Base-by-base conservation (phyloP, 805 yeast genomes). In the Wickerhamiella nectarea region DNA sequence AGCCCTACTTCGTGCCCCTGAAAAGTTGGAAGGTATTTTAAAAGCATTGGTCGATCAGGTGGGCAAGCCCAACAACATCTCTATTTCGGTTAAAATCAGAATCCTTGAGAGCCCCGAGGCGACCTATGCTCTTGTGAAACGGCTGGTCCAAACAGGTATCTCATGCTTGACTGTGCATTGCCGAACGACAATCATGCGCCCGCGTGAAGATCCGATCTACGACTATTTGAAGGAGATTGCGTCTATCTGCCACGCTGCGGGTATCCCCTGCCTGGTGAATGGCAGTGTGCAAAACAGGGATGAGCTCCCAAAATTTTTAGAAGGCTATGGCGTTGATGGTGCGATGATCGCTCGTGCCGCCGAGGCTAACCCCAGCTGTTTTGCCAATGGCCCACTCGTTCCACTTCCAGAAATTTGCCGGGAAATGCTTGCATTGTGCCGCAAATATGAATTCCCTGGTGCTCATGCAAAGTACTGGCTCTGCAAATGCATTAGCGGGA, bases 271-370 rank as follows among this genome's bases (percentile, higher is more conserved):
- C 51, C 74, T 82, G 2, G 76, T 87, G 28, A 91, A 91, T 58
- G 98, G 98, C 5, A 84, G 74, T 18, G 62, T 91, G 3, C 62
- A 62, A 39, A 66, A 73, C 40, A 65, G 76, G 36, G 48, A 54
- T 3, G 91, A 87, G 44, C 74, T 71, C 48, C 48, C 52, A 6
- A 63, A 64, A 20, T 55, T 87, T 34, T 78, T 74, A 53, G 51
- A 61, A 8, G 57, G 61, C n/a, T 72, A 71, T 51, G 74, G 78
- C 0, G 69, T 70, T 1, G 72, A 73, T 41, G 94, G 97, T 3
- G 87, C 84, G 6, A 89, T 91, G 98, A 76, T 87, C 54, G 98
- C 96, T 1, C 80, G 84, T 25, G 75, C 76, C 24, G 97, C 96
- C 0, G 97, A 91, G 61, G 56, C 71, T 6, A 87, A 91, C 56